Percentiles rank a stretch among this genome's conserved stretches.
Evolutionary conservation across 2,329 filamentous ascomycete species (phyloP).

Genomic region (Aspergillus phoenicis): DNA sequence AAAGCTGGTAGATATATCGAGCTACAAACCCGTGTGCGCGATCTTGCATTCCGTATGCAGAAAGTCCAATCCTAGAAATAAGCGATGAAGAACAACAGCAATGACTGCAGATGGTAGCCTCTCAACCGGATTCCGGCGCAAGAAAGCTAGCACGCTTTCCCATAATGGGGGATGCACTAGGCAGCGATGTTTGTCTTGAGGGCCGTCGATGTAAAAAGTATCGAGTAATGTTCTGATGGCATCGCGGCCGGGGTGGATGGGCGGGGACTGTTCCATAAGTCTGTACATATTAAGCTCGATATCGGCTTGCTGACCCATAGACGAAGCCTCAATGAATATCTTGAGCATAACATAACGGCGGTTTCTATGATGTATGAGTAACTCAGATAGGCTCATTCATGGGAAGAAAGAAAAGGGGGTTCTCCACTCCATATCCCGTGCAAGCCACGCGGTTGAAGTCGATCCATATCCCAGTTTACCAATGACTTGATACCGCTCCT

Average conservation of each 20-base stretch:
- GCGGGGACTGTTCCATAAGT: slow-evolving; percentile 34
- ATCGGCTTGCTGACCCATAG: slow-evolving; percentile 33
- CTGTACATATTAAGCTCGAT: slow-evolving; percentile 50
- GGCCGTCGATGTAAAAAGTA: slow-evolving; percentile 36
- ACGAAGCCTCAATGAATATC: slow-evolving; percentile 32
- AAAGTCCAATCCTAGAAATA: slow-evolving; percentile 51
- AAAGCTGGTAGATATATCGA: slow-evolving; percentile 1
- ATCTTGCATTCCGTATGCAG: slow-evolving; percentile 51
- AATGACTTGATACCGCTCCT: slow-evolving; percentile 37
- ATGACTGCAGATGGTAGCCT: slow-evolving; percentile 42
- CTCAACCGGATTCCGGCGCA: slow-evolving; percentile 44
- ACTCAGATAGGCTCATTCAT: neutral
- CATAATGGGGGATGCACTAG: slow-evolving; percentile 48
- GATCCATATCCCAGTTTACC: slow-evolving; percentile 42
- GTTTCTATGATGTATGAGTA: slow-evolving; percentile 19
- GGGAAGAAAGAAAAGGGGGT: neutral
- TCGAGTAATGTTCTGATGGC: slow-evolving; percentile 37
- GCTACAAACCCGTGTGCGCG: slow-evolving; percentile 49
- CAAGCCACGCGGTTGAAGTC: slow-evolving; percentile 42
- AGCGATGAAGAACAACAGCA: slow-evolving; percentile 38
- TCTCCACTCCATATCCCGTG: slow-evolving; percentile 36
- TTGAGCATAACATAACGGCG: slow-evolving; percentile 36
- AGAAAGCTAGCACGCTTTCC: slow-evolving; percentile 45
- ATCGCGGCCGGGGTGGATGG: slow-evolving; percentile 33
- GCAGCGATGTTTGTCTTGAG: slow-evolving; percentile 36